Evolutionary conservation across 805 yeast genomes (phyloP).

Genomic region (Saccharomycopsis selenospora): DNA sequence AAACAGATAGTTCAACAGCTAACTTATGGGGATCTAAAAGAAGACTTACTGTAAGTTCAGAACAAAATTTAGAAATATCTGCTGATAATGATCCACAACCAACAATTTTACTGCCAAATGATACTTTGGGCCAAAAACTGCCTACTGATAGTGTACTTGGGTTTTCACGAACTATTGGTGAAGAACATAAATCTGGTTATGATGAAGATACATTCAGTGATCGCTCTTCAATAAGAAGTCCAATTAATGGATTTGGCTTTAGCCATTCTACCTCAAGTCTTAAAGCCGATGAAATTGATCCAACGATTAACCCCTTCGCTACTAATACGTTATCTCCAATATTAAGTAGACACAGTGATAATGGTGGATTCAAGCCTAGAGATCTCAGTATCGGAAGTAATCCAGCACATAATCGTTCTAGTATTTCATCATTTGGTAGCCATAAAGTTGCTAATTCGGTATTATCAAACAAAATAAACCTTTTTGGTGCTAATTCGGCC

Average conservation of each 20-base stretch:
- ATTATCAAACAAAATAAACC: not conserved
- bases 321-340: not conserved
- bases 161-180: not conserved
- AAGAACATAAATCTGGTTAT: not conserved
- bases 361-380: not conserved
- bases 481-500: not conserved
- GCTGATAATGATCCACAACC: not conserved
- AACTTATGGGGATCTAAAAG: too few species aligned
- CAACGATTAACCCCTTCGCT: not conserved
- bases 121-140: too few species aligned
- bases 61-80: not conserved
- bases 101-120: not conserved
- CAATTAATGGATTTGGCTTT: not conserved
- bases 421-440: not conserved
- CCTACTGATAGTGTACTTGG: too few species aligned
- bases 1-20: too few species aligned
- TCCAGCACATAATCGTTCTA: not conserved
- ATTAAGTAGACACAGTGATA: not conserved
- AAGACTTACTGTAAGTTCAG: not conserved
- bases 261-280: not conserved
- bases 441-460: not conserved
- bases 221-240: not conserved
- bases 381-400: not conserved
- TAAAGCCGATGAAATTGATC: not conserved
- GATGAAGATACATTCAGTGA: not conserved